Base-by-base conservation (phyloP, 371 early-diverging fungal species). In the Nematocida ausubeli region DNA sequence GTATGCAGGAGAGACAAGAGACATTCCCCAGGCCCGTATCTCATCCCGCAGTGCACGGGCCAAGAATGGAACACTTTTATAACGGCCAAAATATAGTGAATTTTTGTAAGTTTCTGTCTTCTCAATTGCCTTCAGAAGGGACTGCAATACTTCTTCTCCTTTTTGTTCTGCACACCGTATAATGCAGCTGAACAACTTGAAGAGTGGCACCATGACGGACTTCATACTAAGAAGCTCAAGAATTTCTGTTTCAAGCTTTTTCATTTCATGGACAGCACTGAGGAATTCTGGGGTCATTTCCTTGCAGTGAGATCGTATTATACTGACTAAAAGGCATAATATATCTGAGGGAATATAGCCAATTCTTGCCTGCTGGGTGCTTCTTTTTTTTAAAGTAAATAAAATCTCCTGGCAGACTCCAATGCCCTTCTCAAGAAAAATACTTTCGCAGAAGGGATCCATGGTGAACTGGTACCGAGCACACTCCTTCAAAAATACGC, bases 291-390 rank as follows among this genome's bases (percentile, higher is more conserved):
- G 2, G 19, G 60, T 34, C 19, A 60, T 12, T 16, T 37, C 37
- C 37, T 39, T 28, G 22, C 16, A 12, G 49, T 44, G 47, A 2
- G 16, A 42, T 7, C 34, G 16, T 12, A 56, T 32, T 32, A 69
- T 40, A 4, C 56, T 56, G 28, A 56, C 3, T 22, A 69, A 32
- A 6, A 56, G 35, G 30, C 24, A 54, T n/a, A 69, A 30, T 26
- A 69, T 39, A 26, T n/a, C n/a, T 4, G 24, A 7, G 4, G 57
- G 44, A 32, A 69, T 69, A 44, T 56, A 69, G 7, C 69, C 55
- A 6, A 69, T 9, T 12, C 24, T 22, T 26, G n/a, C 40, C 57
- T 69, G 56, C 0, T 37, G 52, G 6, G 6, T 14, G 7, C 14
- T 56, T 42, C 69, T 3, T 9, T 69, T 42, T 24, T 56, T 9